Evolutionary conservation across 441 rosid species (phyloP).

Genomic region (Manihot esculenta): DNA sequence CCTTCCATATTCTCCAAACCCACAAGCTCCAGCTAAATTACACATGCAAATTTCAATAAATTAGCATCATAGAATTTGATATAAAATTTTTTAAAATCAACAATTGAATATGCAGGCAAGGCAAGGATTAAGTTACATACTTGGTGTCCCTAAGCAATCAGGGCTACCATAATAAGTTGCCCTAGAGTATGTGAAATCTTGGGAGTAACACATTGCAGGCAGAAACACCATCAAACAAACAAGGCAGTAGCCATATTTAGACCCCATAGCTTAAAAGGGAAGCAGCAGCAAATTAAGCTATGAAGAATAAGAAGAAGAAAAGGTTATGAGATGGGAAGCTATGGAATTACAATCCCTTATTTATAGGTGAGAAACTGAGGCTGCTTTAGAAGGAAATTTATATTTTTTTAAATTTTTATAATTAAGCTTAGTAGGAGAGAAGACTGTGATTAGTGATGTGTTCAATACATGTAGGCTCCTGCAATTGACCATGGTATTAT

Average conservation of each 20-base stretch:
- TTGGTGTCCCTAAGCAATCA: conserved; percentile 72
- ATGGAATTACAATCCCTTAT: conserved; percentile 24
- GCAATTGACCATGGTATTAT: conserved; percentile 24
- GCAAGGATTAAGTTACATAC: conserved; percentile 35
- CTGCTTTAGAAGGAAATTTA: conserved; percentile 16
- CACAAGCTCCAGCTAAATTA: conserved; percentile 76
- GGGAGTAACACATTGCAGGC: conserved; percentile 43
- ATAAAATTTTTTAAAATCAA: too few species aligned
- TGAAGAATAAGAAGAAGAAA: neutral
- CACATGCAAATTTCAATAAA: neutral
- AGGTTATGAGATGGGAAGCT: conserved; percentile 20
- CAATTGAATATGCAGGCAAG: too few species aligned
- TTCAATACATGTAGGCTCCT: conserved; percentile 19
- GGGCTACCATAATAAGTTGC: conserved; percentile 92
- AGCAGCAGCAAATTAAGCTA: neutral
- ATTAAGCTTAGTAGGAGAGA: too few species aligned
- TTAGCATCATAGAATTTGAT: neutral
- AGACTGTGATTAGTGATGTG: conserved; percentile 27
- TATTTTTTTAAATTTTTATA: too few species aligned
- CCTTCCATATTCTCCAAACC: conserved; percentile 79
- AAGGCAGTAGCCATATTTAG: conserved; percentile 20
- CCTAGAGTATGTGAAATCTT: conserved; percentile 51
- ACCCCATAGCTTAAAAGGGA: conserved; percentile 25
- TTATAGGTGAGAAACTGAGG: conserved; percentile 39
- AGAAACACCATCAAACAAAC: conserved; percentile 41